phyloP scores from a whole-genome alignment of 345 rosid species.

The Citrus inodora region DNA sequence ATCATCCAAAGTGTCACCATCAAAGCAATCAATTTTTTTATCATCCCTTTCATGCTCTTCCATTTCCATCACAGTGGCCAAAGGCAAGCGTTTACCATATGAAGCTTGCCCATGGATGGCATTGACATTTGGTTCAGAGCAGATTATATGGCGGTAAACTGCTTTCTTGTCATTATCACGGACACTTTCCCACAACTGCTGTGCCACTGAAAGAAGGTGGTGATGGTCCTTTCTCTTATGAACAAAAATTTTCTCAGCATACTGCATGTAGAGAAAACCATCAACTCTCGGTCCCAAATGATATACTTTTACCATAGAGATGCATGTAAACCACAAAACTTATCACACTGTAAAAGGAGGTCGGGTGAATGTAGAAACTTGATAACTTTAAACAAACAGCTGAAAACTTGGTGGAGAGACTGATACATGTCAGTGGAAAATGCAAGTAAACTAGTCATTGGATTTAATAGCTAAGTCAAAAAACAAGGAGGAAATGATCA shows the following conservation, averaged over 20 bases:
- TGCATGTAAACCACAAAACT: background rate
- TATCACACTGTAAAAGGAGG: background rate
- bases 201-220: conserved; percentile 40
- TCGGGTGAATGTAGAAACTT: background rate
- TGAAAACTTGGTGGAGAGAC: background rate
- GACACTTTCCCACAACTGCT: conserved; percentile 60
- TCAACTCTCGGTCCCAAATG: conserved; percentile 1
- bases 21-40: conserved; percentile 33
- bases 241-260: conserved; percentile 56
- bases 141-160: conserved; percentile 65
- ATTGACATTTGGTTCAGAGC: conserved; percentile 58
- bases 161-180: conserved; percentile 63
- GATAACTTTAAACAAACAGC: background rate
- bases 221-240: conserved; percentile 41
- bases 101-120: conserved; percentile 53
- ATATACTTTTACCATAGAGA: background rate
- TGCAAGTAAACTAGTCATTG: background rate
- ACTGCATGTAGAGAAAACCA: conserved; percentile 38
- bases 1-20: conserved; percentile 35
- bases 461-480: background rate
- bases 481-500: background rate
- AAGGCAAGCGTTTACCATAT: conserved; percentile 34
- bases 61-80: conserved; percentile 33
- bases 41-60: conserved; percentile 28
- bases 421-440: background rate